Conservation (phyloP, 495 filamentous ascomycete genomes). For the Opeltia flavorubescens region DNA sequence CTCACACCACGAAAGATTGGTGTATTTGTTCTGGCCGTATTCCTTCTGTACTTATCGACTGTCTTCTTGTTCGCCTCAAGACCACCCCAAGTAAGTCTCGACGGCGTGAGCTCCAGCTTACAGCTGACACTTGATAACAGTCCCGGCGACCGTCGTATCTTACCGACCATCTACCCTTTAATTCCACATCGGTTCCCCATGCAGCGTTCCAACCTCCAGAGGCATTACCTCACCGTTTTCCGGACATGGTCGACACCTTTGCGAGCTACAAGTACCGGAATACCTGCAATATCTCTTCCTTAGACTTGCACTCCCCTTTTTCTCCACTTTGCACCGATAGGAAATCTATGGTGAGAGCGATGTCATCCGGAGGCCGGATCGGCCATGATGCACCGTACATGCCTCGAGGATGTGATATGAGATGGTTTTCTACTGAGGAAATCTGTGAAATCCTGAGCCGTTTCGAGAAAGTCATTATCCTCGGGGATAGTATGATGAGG, state of each 20-base stretch:
- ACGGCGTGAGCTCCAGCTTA: too few species aligned
- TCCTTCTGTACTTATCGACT: not conserved
- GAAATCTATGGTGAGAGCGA: constrained; percentile 30
- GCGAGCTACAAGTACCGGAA: constrained; percentile 25
- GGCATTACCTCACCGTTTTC: constrained; percentile 17
- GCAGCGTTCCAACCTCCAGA: constrained; percentile 27
- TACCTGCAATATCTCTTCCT: constrained; percentile 33
- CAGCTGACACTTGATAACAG: constrained; percentile 3
- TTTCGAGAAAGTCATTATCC: constrained; percentile 34
- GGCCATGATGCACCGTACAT: constrained; percentile 35
- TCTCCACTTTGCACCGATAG: constrained; percentile 27
- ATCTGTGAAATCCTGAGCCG: constrained; percentile 33
- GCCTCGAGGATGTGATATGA: constrained; percentile 35
- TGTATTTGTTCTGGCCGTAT: not conserved
- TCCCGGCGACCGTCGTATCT: constrained; percentile 13
- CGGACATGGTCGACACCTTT: constrained; percentile 26
- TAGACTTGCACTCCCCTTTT: constrained; percentile 33
- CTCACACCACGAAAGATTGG: constrained; percentile 3
- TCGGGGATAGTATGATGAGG: constrained; percentile 40
- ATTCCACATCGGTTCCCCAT: constrained; percentile 15
- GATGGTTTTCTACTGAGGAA: constrained; percentile 36
- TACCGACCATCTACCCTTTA: constrained; percentile 8
- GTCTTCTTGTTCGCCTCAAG: not conserved
- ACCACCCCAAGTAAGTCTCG: not conserved
- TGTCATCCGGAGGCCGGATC: constrained; percentile 36